A percentile compares a stretch with the other conserved stretches of the same genome.
Conservation (phyloP, 2,329 filamentous ascomycete species). For the Cercospora brassicicola region DNA sequence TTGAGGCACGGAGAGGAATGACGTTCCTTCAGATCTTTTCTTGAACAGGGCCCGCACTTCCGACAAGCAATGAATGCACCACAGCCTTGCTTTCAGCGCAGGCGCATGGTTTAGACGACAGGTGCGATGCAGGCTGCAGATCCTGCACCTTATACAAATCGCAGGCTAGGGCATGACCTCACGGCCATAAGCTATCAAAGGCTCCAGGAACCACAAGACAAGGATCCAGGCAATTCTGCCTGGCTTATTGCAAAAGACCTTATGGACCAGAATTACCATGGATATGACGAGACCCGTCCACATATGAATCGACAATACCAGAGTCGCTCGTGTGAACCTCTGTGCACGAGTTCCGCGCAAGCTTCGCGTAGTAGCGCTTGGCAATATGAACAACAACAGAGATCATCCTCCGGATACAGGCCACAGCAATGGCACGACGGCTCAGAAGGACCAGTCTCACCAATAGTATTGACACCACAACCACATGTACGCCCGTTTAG, state of each 20-base stretch:
- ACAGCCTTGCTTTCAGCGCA: not conserved
- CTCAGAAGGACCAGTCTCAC: conserved; percentile 7
- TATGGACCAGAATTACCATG: conserved; percentile 21
- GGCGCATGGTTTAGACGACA: not conserved
- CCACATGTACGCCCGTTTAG: conserved; percentile 6
- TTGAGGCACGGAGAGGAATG: not conserved
- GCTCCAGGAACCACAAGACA: not conserved
- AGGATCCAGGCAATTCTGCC: conserved; percentile 3
- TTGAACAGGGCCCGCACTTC: not conserved
- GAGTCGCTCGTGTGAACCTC: not conserved
- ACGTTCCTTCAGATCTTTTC: not conserved
- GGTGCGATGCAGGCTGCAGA: conserved; percentile 4
- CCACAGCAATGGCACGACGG: conserved; percentile 24
- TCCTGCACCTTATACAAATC: not conserved
- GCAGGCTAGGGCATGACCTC: not conserved
- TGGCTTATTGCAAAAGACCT: conserved; percentile 14
- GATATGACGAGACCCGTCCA: conserved; percentile 9
- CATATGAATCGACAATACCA: conserved; percentile 5
- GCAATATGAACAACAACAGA: conserved; percentile 29
- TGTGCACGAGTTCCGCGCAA: not conserved
- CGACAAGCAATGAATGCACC: not conserved
- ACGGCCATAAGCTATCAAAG: not conserved
- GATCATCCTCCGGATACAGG: conserved; percentile 24
- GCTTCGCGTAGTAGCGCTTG: conserved; percentile 3
- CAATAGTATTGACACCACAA: conserved; percentile 4